A percentile compares a stretch with the other conserved stretches of the same genome.
phyloP scores from a whole-genome alignment of 2,329 filamentous ascomycete genomes.

The Cylindrodendrum hubeiense region DNA sequence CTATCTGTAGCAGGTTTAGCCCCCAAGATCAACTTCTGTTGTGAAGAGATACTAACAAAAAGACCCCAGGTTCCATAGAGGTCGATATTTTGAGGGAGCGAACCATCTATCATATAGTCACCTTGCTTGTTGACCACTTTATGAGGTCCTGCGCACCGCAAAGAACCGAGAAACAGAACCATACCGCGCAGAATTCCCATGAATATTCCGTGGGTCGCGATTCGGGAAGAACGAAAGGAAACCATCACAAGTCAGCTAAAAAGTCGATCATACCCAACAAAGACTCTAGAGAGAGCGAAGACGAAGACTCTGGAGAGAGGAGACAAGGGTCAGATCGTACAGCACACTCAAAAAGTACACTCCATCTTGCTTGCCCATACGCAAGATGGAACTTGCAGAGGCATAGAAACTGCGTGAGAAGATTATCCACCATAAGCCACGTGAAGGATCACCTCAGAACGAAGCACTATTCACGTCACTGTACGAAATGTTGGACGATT shows the following conservation, averaged over 20 bases:
- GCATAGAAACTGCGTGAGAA: not conserved
- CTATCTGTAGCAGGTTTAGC: not conserved
- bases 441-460: slow-evolving; percentile 1
- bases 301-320: not conserved
- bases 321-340: accelerated
- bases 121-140: slow-evolving; percentile 3
- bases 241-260: not conserved
- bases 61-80: not conserved
- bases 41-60: not conserved
- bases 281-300: not conserved
- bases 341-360: accelerated
- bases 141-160: slow-evolving; percentile 1
- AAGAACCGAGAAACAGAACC: not conserved
- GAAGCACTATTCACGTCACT: not conserved
- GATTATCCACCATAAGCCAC: not conserved
- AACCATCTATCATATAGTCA: not conserved
- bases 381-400: not conserved
- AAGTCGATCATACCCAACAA: not conserved
- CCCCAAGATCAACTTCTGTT: too few species aligned
- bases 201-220: too few species aligned
- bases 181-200: not conserved
- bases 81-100: not conserved
- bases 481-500: not conserved
- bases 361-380: slow-evolving; percentile 10
- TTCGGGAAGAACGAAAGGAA: not conserved